A percentile compares a stretch with the other conserved stretches of the same genome.
These are phyloP conservation scores for Eremochloa ophiuroides DNA, from an alignment of 176 grass and related monocot species.

Conservation along the genomic window DNA sequence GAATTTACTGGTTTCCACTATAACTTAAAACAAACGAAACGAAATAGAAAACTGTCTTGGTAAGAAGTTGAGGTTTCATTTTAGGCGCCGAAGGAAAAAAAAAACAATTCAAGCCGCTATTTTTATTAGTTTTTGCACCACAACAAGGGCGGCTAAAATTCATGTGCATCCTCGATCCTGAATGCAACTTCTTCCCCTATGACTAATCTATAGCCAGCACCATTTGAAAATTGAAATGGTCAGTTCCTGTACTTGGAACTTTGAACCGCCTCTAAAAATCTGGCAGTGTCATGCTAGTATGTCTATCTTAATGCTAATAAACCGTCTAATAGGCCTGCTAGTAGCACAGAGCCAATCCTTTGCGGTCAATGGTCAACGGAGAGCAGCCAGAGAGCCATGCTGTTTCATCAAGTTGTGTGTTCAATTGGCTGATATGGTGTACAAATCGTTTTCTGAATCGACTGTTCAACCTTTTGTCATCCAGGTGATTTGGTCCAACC, in stretches of 20 bases:
- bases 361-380: neutral
- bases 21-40: neutral
- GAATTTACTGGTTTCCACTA: neutral
- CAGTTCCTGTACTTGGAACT: neutral
- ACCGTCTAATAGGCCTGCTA: neutral
- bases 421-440: neutral
- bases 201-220: neutral
- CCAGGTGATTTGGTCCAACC: neutral
- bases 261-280: neutral
- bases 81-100: neutral
- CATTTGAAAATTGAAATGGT: neutral
- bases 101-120: neutral
- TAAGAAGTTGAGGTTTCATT: neutral
- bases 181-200: neutral
- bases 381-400: neutral
- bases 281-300: neutral
- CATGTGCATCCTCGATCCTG: neutral
- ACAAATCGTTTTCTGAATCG: neutral
- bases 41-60: neutral
- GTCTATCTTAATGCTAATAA: neutral
- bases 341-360: neutral
- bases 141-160: neutral
- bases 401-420: neutral
- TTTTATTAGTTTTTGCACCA: neutral
- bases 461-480: neutral